Percentiles rank a stretch among this genome's conserved stretches.
phyloP scores from a whole-genome alignment of 306 rosid species.

The Adenanthera pavonina region DNA sequence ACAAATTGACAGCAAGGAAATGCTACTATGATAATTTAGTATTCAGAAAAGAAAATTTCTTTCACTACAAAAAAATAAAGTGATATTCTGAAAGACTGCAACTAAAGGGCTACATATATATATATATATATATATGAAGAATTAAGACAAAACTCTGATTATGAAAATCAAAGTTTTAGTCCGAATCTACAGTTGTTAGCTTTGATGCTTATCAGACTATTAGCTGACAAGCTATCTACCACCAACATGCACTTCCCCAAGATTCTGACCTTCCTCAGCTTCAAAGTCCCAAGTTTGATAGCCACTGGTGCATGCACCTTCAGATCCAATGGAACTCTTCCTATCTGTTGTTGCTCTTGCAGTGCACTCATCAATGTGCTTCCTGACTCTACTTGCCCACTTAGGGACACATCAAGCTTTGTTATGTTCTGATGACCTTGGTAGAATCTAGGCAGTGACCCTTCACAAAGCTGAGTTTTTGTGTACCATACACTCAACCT shows the following conservation, averaged over 20 bases:
- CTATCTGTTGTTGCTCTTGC: conserved; percentile 63
- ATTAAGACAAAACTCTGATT: neutral
- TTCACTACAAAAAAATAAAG: neutral
- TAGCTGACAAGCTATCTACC: conserved; percentile 62
- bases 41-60: neutral
- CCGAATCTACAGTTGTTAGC: conserved; percentile 56
- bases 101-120: neutral
- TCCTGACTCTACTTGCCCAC: conserved; percentile 58
- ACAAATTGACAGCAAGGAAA: neutral
- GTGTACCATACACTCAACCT: conserved; percentile 59
- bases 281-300: conserved; percentile 54
- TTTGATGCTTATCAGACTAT: conserved; percentile 55
- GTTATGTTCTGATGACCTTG: conserved; percentile 71
- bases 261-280: conserved; percentile 59
- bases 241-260: conserved; percentile 60
- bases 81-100: neutral
- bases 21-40: neutral
- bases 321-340: conserved; percentile 62
- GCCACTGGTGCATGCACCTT: conserved; percentile 60
- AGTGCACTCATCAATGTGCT: conserved; percentile 57
- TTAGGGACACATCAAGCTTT: conserved; percentile 50
- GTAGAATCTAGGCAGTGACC: conserved; percentile 61
- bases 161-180: conserved; percentile 45
- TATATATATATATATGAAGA: neutral
- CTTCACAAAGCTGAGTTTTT: conserved; percentile 60